phyloP scores from a whole-genome alignment of 1,284 basidiomycete genomes.

The Kwoniella shivajii region DNA sequence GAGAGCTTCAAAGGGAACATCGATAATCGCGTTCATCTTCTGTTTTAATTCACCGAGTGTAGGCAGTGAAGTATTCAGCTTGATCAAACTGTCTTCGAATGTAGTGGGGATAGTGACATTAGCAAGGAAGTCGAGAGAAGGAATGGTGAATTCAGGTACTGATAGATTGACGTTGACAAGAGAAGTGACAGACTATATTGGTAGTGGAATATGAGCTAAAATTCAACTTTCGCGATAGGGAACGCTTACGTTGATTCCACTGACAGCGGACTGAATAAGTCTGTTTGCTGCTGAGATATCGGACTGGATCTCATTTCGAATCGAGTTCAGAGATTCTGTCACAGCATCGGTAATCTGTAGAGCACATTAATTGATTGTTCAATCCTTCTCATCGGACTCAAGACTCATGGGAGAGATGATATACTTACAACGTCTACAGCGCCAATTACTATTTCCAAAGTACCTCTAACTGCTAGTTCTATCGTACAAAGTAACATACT shows the following conservation, averaged over 20 bases:
- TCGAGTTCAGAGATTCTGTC: constrained; percentile 61
- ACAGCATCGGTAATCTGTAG: constrained; percentile 70
- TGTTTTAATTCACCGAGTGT: constrained; percentile 74
- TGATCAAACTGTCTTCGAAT: constrained; percentile 70
- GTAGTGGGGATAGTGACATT: constrained; percentile 81
- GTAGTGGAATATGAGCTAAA: neutral
- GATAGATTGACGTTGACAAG: constrained; percentile 64
- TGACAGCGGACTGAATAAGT: constrained; percentile 66
- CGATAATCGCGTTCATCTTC: constrained; percentile 70
- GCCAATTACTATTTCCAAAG: constrained; percentile 73
- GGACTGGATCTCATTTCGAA: constrained; percentile 69
- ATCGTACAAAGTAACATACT: constrained; percentile 89
- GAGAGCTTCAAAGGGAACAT: constrained; percentile 79
- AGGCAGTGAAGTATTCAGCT: constrained; percentile 79
- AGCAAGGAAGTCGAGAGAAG: constrained; percentile 69
- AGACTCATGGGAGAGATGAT: too few species aligned
- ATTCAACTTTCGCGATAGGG: neutral
- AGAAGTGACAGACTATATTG: constrained; percentile 61
- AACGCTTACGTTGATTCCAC: constrained; percentile 62
- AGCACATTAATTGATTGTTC: neutral
- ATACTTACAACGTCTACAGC: constrained; percentile 74
- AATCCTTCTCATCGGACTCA: too few species aligned
- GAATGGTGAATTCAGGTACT: constrained; percentile 70
- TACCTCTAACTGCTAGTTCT: constrained; percentile 82
- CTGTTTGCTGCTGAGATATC: constrained; percentile 70